A percentile compares a stretch with the other conserved stretches of the same genome.
Conservation (phyloP, 2,329 filamentous ascomycete species). For the Fusarium sp. region DNA sequence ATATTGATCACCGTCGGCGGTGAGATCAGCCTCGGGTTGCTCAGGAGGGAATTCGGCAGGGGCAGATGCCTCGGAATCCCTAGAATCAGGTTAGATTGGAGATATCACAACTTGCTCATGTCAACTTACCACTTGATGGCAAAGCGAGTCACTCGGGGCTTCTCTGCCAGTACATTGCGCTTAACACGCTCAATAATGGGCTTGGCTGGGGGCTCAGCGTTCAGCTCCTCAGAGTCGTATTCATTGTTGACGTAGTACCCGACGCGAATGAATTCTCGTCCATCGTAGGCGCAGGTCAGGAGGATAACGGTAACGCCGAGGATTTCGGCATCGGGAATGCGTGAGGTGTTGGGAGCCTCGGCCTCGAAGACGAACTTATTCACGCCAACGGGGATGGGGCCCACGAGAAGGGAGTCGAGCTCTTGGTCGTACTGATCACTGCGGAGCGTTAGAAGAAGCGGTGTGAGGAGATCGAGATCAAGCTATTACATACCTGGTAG, state of each 20-base stretch:
- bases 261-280: slow-evolving; percentile 95
- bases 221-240: slow-evolving; percentile 92
- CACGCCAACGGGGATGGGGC: slow-evolving; percentile 95
- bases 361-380: slow-evolving; percentile 99
- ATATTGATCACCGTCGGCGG: slow-evolving; percentile 89
- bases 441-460: slow-evolving; percentile 43
- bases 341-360: slow-evolving; percentile 88
- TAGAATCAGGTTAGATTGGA: slow-evolving; percentile 55
- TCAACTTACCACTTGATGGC: slow-evolving; percentile 93
- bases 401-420: slow-evolving; percentile 95
- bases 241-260: slow-evolving; percentile 99
- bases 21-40: slow-evolving; percentile 93
- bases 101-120: not conserved
- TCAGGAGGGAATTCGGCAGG: slow-evolving; percentile 97
- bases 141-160: slow-evolving; percentile 96
- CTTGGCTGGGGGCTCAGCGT: slow-evolving; percentile 90
- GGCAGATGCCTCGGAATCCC: slow-evolving; percentile 98
- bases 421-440: slow-evolving; percentile 98
- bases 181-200: slow-evolving; percentile 92
- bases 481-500: slow-evolving; percentile 82
- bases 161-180: slow-evolving; percentile 94
- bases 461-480: slow-evolving; percentile 27
- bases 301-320: slow-evolving; percentile 97
- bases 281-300: slow-evolving; percentile 95
- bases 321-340: slow-evolving; percentile 95